Evolutionary conservation across 139 green algal genomes (phyloP).

Genomic region (Chlamydomonas schloesseri): DNA sequence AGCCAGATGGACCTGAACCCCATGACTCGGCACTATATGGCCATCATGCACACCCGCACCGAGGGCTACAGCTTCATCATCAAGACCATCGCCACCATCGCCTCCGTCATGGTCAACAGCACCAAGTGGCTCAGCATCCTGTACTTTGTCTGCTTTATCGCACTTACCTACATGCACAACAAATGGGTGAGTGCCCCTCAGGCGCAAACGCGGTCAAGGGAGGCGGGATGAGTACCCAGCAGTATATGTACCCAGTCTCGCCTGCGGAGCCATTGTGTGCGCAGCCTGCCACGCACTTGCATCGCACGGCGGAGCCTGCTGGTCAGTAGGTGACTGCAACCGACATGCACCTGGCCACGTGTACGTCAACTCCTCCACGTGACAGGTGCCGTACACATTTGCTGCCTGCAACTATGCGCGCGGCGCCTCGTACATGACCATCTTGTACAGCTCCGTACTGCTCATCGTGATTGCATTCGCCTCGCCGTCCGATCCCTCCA

Average conservation of each 20-base stretch:
- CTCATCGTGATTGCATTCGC: background rate
- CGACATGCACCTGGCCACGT: too few species aligned
- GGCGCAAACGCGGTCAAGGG: too few species aligned
- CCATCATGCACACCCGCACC: background rate
- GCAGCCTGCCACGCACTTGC: too few species aligned
- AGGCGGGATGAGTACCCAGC: too few species aligned
- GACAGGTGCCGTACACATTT: background rate
- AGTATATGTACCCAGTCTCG: too few species aligned
- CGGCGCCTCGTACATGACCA: background rate
- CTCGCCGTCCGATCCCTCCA: too few species aligned
- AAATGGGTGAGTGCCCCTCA: background rate
- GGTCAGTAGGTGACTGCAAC: too few species aligned
- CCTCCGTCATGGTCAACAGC: background rate
- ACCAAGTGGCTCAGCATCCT: background rate
- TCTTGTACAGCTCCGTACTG: background rate
- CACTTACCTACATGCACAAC: background rate
- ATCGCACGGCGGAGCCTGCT: too few species aligned
- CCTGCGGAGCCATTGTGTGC: too few species aligned
- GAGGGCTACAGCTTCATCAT: background rate
- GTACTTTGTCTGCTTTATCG: background rate
- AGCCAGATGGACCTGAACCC: slow-evolving; percentile 9
- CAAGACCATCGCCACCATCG: background rate
- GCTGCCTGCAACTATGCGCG: background rate
- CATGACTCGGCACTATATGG: background rate
- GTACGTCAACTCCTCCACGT: too few species aligned